Percentiles rank a stretch among this genome's conserved stretches.
Evolutionary conservation across 768 basidiomycete genomes (phyloP).

Genomic region (Agaricus bisporus): DNA sequence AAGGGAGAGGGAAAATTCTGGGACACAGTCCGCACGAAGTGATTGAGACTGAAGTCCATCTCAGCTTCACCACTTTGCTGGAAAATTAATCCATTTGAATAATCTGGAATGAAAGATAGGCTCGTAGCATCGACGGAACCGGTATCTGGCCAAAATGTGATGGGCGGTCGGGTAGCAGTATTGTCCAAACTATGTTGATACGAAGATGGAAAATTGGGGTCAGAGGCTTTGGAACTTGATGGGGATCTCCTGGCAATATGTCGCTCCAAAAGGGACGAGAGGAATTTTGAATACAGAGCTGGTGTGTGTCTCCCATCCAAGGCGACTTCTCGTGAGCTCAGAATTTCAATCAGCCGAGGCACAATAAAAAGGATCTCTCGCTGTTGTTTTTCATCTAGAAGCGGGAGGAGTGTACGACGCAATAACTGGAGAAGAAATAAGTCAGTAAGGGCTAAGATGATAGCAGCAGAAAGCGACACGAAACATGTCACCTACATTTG

Average conservation of each 20-base stretch:
- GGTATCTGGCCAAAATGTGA: slow-evolving; percentile 42
- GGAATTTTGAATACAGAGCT: slow-evolving; percentile 50
- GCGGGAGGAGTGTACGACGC: slow-evolving; percentile 39
- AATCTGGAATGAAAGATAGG: slow-evolving; percentile 5
- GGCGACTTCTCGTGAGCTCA: slow-evolving; percentile 44
- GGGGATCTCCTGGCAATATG: slow-evolving; percentile 3
- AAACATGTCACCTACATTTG: slow-evolving; percentile 38
- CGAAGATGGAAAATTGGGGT: background rate
- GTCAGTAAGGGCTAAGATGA: background rate
- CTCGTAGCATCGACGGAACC: slow-evolving; percentile 8
- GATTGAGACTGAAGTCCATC: slow-evolving; percentile 43
- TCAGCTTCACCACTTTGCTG: slow-evolving; percentile 22
- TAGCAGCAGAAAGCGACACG: background rate
- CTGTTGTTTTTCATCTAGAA: slow-evolving; percentile 34
- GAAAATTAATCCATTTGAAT: slow-evolving; percentile 14
- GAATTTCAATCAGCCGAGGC: slow-evolving; percentile 34
- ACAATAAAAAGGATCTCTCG: slow-evolving; percentile 38
- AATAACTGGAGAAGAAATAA: slow-evolving; percentile 31
- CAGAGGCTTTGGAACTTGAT: background rate
- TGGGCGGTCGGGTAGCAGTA: slow-evolving; percentile 22
- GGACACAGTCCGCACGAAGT: slow-evolving; percentile 36
- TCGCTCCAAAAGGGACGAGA: slow-evolving; percentile 36
- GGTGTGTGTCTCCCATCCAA: slow-evolving; percentile 53
- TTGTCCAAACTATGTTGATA: slow-evolving; percentile 11
- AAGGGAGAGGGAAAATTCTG: slow-evolving; percentile 15